Evolutionary conservation across 805 yeast genomes (phyloP), one percentile per base, ranked within the genome.

Genomic region (Metschnikowia lunata): DNA sequence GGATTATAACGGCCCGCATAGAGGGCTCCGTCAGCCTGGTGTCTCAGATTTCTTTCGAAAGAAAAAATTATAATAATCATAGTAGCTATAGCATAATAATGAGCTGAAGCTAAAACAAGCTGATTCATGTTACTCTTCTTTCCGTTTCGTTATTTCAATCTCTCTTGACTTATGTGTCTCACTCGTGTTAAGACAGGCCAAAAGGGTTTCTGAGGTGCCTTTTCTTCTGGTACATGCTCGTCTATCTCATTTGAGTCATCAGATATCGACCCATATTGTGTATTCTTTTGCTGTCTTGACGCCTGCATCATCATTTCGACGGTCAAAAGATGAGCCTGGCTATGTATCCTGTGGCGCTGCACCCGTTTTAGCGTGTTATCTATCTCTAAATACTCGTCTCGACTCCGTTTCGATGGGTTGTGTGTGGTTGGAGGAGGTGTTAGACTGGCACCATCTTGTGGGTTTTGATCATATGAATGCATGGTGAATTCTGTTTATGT

Each of bases 261-360:
- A 18, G 23, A 18, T 31, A 11, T 31, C 5, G 15, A 31, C 34
- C 5, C 11, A 14, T 6, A 13, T 3, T 13, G 34, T 4, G 6
- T 4, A 12, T 29, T 6, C 8, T 31, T 42, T 14, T 42, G 47
- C 27, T 37, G 39, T 37, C 47, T 49, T 54, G 56, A 64, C 1
- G 69, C 62, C 26, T 49, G 46, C 69, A 67, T 62, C 62, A 67
- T 48, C 52, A 65, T 47, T 7, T 53, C 37, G 7, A 67, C 60
- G 0, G 71, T 67, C n/a, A 48, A 37, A 7, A 45, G 30, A 44
- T 67, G 72, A 3, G 50, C 50, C 26, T 66, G 66, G 28, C 64
- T 55, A 36, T 62, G 68, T 37, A 67, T 64, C 39, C 54, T 56
- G 18, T 42, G 44, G 1, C 42, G 48, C 48, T 67, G 72, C 5